Evolutionary conservation across 768 basidiomycete genomes (phyloP), one percentile per base, ranked within the genome.

Genomic region (Calocera cornea): DNA sequence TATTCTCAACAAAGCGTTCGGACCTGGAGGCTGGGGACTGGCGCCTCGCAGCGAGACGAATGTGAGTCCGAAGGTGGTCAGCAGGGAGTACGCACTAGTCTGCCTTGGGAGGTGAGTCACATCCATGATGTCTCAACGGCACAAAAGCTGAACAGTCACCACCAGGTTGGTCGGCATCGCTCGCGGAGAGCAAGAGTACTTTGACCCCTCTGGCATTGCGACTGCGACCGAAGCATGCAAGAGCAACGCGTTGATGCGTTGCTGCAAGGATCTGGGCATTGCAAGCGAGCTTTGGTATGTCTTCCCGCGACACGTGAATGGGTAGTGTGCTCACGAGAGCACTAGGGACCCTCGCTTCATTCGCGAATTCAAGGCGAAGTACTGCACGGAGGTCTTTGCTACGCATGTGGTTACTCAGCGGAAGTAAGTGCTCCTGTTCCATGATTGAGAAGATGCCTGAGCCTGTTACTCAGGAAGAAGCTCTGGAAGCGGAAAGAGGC

Each of bases 321-420:
- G 16, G 19, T 27, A 50, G 16, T 54, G 14, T 17, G n/a, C n/a
- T 41, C 1, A 24, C 49, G 0, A 1, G n/a, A 17, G 16, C 29
- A n/a, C 50, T 70, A 94, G 92, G 94, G 95, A 98, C 74, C 95
- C 95, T 29, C 87, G 89, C 0, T 98, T 95, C 78, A 94, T 97
- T 72, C 87, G 93, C 34, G 86, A 89, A 73, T 98, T 95, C 82
- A 98, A 95, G 78, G 76, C 82, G 1, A 83, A 92, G 73, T 71
- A 95, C 72, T 92, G 90, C 72, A 72, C 88, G 7, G 94, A 97
- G 73, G 85, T 94, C 1, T 97, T 87, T 75, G 91, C 80, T 0
- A 92, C 95, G 74, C 87, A 98, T 73, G 64, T 86, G 0, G 80
- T 85, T 0, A 92, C 88, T 11, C 95, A 95, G 81, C 91, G 88